Evolutionary conservation across 2,329 filamentous ascomycete genomes (phyloP).

Genomic region (Lasiodiplodia theobromae): DNA sequence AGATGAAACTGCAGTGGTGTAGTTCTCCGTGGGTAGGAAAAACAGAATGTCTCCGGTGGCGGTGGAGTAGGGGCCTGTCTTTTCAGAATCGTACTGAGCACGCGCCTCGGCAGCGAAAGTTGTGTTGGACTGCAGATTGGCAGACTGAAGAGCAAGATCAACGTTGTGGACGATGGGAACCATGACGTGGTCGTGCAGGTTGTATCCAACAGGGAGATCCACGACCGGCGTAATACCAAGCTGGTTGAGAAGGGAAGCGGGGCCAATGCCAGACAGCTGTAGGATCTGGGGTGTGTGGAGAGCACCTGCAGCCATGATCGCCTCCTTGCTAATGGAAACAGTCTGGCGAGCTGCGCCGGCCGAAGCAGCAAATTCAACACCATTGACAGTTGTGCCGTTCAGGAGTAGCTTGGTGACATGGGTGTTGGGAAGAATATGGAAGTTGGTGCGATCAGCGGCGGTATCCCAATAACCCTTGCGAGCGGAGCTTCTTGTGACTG

Average conservation of each 20-base stretch:
- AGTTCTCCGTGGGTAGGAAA: conserved; percentile 28
- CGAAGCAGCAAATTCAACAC: conserved; percentile 16
- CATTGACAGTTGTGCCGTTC: conserved; percentile 2
- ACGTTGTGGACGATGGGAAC: conserved; percentile 16
- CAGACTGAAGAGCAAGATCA: conserved; percentile 4
- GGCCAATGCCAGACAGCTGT: conserved; percentile 41
- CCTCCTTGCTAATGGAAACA: conserved; percentile 36
- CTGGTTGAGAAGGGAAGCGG: conserved; percentile 35
- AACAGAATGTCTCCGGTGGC: conserved; percentile 17
- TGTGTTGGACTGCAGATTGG: conserved; percentile 18
- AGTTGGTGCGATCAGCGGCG: conserved; percentile 34
- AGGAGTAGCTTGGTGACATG: conserved; percentile 23
- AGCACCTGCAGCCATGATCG: conserved; percentile 38
- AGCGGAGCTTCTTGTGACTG: conserved; percentile 18
- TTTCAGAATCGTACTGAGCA: conserved; percentile 18
- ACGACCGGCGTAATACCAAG: conserved; percentile 35
- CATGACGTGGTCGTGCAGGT: conserved; percentile 31
- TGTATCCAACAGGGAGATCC: conserved; percentile 35
- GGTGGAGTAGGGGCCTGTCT: conserved; percentile 13
- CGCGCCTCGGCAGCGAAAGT: conserved; percentile 16
- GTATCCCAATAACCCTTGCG: conserved; percentile 30
- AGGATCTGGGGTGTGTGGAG: conserved; percentile 40
- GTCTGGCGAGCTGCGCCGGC: conserved; percentile 12
- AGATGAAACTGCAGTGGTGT: conserved; percentile 4
- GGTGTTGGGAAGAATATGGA: conserved; percentile 34